These are phyloP conservation scores for Posidonia australis DNA, from an alignment of 106 monocot genomes.

Conservation along the genomic window DNA sequence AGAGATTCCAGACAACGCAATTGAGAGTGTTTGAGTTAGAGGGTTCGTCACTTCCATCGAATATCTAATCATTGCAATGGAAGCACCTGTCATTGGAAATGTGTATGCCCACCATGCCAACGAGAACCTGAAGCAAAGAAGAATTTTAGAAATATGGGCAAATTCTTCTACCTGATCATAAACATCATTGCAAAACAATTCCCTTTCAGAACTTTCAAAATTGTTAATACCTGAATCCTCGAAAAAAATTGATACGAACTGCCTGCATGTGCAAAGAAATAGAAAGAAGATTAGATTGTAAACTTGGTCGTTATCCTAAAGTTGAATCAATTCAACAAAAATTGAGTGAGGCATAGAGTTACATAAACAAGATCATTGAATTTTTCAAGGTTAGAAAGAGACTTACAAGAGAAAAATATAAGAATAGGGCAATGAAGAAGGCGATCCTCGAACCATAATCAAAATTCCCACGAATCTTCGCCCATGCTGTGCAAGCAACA, in stretches of 20 bases:
- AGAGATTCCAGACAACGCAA: slow-evolving; percentile 38
- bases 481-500: slow-evolving; percentile 73
- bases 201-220: background rate
- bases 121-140: slow-evolving; percentile 37
- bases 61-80: slow-evolving; percentile 53
- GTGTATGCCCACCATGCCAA: slow-evolving; percentile 88
- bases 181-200: background rate
- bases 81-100: slow-evolving; percentile 58
- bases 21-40: slow-evolving; percentile 30
- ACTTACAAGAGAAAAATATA: slow-evolving; percentile 13
- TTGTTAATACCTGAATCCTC: slow-evolving; percentile 26
- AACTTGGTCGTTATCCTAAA: too few species aligned
- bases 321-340: too few species aligned
- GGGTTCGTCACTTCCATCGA: slow-evolving; percentile 31
- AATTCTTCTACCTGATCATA: background rate
- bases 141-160: background rate
- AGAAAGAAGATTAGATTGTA: background rate
- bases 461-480: slow-evolving; percentile 40
- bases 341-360: background rate
- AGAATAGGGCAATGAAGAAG: slow-evolving; percentile 10
- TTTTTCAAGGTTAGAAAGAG: background rate
- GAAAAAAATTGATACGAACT: slow-evolving; percentile 14
- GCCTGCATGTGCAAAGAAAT: slow-evolving; percentile 28
- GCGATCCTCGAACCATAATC: slow-evolving; percentile 30
- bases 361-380: background rate